phyloP scores from a whole-genome alignment of 257 asterid genomes.

The Solanum chmielewskii region DNA sequence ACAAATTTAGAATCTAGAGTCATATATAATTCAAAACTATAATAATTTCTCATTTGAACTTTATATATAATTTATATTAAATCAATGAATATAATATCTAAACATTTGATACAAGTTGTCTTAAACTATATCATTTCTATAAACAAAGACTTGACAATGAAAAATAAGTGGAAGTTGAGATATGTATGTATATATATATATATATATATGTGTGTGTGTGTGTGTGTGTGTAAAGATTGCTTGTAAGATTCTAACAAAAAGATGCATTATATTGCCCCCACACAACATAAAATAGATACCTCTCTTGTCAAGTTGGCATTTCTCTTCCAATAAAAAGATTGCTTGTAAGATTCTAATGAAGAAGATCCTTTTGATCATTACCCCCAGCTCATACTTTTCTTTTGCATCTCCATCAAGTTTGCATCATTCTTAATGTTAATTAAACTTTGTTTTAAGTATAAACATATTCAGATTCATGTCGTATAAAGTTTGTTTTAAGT shows the following conservation, averaged over 20 bases:
- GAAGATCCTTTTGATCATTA: neutral
- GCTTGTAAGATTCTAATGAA: neutral
- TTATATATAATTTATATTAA: neutral
- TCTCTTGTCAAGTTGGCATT: slow-evolving; percentile 30
- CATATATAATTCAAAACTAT: neutral
- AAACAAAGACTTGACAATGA: neutral
- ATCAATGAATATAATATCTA: neutral
- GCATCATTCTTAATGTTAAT: neutral
- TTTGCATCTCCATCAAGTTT: neutral
- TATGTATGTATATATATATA: too few species aligned
- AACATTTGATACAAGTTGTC: neutral
- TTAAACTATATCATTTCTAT: neutral
- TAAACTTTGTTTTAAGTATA: neutral
- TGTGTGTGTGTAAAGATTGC: slow-evolving; percentile 22
- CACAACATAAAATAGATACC: slow-evolving; percentile 21
- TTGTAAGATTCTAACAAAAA: slow-evolving; percentile 16
- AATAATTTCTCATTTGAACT: neutral
- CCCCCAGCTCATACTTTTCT: slow-evolving; percentile 2
- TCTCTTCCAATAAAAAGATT: slow-evolving; percentile 23
- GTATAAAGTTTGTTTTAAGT: neutral
- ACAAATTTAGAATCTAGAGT: neutral
- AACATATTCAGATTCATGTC: neutral
- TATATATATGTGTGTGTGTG: too few species aligned
- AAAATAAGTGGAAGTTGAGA: neutral
- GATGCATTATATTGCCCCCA: slow-evolving; percentile 12